A percentile compares a stretch with the other conserved stretches of the same genome.
These are phyloP conservation scores for Acanthamoeba royreba DNA, from an alignment of 208 protist species.

Conservation along the genomic window DNA sequence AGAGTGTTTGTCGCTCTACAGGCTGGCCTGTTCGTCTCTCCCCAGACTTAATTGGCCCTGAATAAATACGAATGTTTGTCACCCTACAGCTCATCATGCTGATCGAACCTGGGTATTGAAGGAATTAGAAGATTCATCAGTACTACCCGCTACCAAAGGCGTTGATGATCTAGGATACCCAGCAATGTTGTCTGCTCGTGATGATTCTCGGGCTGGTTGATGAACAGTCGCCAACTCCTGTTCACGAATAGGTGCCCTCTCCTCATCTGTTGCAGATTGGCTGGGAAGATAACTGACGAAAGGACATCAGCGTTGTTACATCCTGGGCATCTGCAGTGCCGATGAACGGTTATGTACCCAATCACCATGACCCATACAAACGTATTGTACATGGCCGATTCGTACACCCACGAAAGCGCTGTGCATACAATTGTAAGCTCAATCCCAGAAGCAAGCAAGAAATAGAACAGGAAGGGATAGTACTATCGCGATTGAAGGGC, in stretches of 20 bases:
- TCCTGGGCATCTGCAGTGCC: too few species aligned
- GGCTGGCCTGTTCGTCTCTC: too few species aligned
- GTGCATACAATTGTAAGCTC: not conserved
- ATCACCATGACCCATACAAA: not conserved
- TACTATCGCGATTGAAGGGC: constrained; percentile 23
- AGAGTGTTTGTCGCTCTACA: too few species aligned
- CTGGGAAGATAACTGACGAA: too few species aligned
- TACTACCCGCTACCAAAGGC: too few species aligned
- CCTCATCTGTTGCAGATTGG: not conserved
- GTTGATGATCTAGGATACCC: not conserved
- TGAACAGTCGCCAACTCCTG: not conserved
- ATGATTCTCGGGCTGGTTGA: not conserved
- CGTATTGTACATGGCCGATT: constrained; percentile 11
- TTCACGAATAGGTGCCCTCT: not conserved
- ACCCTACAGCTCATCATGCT: not conserved
- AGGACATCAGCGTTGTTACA: too few species aligned
- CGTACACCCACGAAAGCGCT: constrained; percentile 1
- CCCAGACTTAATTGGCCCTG: too few species aligned
- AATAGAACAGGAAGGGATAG: too few species aligned
- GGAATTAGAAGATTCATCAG: too few species aligned
- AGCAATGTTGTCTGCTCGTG: not conserved
- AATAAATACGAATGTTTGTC: too few species aligned
- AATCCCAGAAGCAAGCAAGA: not conserved
- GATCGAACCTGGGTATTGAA: not conserved
- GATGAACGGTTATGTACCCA: not conserved